These are phyloP conservation scores for Cynanchum wilfordii DNA, from an alignment of 257 asterid species.

Conservation along the genomic window DNA sequence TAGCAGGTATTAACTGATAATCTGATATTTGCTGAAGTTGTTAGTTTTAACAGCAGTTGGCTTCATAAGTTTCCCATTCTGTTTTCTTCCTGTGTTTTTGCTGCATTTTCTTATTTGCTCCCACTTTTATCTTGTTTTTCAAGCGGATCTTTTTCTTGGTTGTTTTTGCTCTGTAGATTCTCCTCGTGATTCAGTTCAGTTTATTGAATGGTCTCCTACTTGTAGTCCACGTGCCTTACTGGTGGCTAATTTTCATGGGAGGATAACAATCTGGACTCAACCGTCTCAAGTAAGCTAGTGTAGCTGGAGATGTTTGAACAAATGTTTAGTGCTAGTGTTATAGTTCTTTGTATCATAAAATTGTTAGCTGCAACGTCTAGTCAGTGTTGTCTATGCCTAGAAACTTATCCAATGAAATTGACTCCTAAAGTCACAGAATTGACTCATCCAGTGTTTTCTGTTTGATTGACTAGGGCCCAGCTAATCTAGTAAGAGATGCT, in stretches of 20 bases:
- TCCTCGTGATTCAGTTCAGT: slow-evolving; percentile 96
- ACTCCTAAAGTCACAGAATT: background rate
- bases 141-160: slow-evolving; percentile 1
- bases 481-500: slow-evolving; percentile 83
- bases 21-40: slow-evolving; percentile 14
- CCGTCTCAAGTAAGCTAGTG: slow-evolving; percentile 73
- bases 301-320: slow-evolving; percentile 4
- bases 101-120: background rate
- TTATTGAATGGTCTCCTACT: slow-evolving; percentile 97
- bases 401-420: background rate
- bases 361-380: background rate
- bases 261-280: slow-evolving; percentile 93
- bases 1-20: slow-evolving; percentile 64
- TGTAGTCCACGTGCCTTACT: slow-evolving; percentile 91
- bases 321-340: background rate
- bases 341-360: background rate
- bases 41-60: slow-evolving; percentile 3
- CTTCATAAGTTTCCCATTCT: background rate
- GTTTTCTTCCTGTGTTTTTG: background rate
- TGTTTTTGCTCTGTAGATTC: slow-evolving; percentile 56
- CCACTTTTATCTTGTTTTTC: background rate
- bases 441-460: slow-evolving; percentile 8
- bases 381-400: background rate
- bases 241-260: slow-evolving; percentile 90
- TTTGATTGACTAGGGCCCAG: slow-evolving; percentile 60